Percentiles rank a stretch among this genome's conserved stretches.
Conservation (phyloP, 1,284 basidiomycete species). For the Sporisorium sorghi region DNA sequence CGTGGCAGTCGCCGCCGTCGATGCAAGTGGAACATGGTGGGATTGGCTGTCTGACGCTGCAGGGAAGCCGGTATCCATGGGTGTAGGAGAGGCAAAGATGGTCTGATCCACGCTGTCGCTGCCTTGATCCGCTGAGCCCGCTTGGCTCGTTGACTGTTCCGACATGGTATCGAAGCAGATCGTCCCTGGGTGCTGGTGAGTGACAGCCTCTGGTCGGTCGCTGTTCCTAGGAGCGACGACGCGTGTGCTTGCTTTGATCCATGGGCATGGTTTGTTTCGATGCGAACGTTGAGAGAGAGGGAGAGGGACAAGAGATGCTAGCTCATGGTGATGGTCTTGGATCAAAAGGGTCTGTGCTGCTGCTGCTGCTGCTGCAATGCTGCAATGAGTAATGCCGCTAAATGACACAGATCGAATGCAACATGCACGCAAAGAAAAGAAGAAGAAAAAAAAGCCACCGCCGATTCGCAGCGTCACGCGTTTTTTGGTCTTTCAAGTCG, state of each 20-base stretch:
- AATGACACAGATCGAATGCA: not conserved
- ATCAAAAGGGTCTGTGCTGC: not conserved
- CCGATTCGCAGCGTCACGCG: conserved; percentile 15
- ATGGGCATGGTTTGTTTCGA: conserved; percentile 8
- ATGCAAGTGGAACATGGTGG: not conserved
- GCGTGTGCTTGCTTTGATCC: not conserved
- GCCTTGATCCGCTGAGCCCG: not conserved
- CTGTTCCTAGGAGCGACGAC: conserved; percentile 4
- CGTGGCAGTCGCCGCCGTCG: not conserved
- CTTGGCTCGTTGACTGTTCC: conserved; percentile 6
- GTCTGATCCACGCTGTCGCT: not conserved
- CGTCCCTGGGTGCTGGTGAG: too few species aligned
- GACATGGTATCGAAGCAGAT: conserved; percentile 11
- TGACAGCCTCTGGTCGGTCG: conserved; percentile 5
- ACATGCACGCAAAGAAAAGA: conserved; percentile 14
- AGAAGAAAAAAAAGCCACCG: too few species aligned
- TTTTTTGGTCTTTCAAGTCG: not conserved
- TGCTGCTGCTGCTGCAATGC: too few species aligned
- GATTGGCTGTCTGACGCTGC: not conserved
- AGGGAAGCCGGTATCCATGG: conserved; percentile 24
- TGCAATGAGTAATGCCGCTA: not conserved
- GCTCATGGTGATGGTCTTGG: too few species aligned
- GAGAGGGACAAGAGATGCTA: not conserved
- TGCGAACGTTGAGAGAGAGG: not conserved
- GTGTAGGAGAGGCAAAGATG: conserved; percentile 30